A percentile compares a stretch with the other conserved stretches of the same genome.
Conservation (phyloP, 495 filamentous ascomycete genomes). For the Neurospora sp. region DNA sequence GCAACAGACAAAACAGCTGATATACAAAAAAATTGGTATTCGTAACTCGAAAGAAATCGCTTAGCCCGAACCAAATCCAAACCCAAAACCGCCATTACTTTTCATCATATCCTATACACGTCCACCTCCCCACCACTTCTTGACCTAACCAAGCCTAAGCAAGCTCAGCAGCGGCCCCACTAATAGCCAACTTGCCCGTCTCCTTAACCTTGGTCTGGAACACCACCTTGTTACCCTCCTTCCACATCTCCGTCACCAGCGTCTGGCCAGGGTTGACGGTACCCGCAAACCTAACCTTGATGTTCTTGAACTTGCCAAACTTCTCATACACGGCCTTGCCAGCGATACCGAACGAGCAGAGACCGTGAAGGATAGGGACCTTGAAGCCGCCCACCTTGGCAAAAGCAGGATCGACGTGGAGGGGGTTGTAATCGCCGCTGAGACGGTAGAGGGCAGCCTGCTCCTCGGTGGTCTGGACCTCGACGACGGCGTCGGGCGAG, state of each 20-base stretch:
- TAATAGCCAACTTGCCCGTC: conserved; percentile 90
- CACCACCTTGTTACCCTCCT: conserved; percentile 75
- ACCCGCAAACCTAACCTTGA: conserved; percentile 95
- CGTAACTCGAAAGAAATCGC: background rate
- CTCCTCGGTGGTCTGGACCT: conserved; percentile 85
- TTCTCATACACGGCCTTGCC: conserved; percentile 81
- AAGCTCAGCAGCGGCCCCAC: conserved; percentile 79
- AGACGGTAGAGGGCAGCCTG: conserved; percentile 94
- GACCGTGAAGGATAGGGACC: conserved; percentile 84
- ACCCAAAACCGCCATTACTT: background rate
- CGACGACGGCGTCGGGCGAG: conserved; percentile 67
- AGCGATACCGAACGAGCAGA: conserved; percentile 90
- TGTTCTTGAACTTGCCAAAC: conserved; percentile 79
- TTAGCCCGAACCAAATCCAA: background rate
- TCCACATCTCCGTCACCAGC: conserved; percentile 96
- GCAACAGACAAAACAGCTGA: background rate
- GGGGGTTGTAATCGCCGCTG: conserved; percentile 79
- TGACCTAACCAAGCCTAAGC: conserved; percentile 41
- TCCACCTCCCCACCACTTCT: background rate
- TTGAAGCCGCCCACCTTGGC: conserved; percentile 95
- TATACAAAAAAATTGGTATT: background rate
- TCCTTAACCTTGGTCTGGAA: conserved; percentile 94
- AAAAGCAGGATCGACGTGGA: conserved; percentile 93
- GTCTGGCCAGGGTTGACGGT: conserved; percentile 91
- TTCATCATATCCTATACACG: background rate